phyloP scores from a whole-genome alignment of 768 basidiomycete genomes.

The Filobasidium floriforme region DNA sequence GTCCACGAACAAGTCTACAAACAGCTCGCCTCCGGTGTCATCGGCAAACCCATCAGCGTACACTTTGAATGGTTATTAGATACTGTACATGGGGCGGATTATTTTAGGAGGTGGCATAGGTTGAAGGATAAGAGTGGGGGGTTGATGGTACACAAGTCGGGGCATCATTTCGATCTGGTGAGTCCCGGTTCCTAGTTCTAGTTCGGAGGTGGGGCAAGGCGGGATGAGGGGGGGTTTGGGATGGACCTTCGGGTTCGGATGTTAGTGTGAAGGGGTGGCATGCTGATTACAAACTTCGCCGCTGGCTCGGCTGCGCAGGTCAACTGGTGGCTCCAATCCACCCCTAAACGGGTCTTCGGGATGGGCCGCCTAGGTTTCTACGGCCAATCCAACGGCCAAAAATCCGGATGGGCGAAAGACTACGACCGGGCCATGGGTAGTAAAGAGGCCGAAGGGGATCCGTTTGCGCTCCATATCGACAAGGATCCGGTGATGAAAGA shows the following conservation, averaged over 20 bases:
- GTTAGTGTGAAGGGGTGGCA: too few relatives aligned
- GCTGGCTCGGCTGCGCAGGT: slow-evolving; percentile 33
- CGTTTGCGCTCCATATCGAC: slow-evolving; percentile 52
- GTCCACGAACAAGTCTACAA: slow-evolving; percentile 43
- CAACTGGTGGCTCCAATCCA: slow-evolving; percentile 54
- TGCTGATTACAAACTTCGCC: too few relatives aligned
- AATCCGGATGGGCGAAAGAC: slow-evolving; percentile 50
- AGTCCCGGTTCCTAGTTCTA: background rate
- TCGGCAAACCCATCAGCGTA: slow-evolving; percentile 52
- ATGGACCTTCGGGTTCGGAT: too few relatives aligned
- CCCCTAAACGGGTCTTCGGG: slow-evolving; percentile 50
- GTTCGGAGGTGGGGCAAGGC: too few relatives aligned
- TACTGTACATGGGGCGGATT: slow-evolving; percentile 54
- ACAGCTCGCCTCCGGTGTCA: slow-evolving; percentile 50
- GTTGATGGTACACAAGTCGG: slow-evolving; percentile 51
- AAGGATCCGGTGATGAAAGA: slow-evolving; percentile 48
- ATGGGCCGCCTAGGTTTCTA: slow-evolving; percentile 52
- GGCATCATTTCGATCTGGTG: slow-evolving; percentile 52
- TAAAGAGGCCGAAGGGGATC: slow-evolving; percentile 49
- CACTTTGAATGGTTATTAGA: slow-evolving; percentile 55
- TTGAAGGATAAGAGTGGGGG: slow-evolving; percentile 49
- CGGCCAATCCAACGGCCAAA: slow-evolving; percentile 49
- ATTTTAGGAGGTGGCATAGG: slow-evolving; percentile 47
- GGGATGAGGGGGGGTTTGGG: too few relatives aligned
- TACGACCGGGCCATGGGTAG: slow-evolving; percentile 50